A percentile compares a stretch with the other conserved stretches of the same genome.
Conservation (phyloP, 2,329 filamentous ascomycete genomes). For the Endothia cerciana region DNA sequence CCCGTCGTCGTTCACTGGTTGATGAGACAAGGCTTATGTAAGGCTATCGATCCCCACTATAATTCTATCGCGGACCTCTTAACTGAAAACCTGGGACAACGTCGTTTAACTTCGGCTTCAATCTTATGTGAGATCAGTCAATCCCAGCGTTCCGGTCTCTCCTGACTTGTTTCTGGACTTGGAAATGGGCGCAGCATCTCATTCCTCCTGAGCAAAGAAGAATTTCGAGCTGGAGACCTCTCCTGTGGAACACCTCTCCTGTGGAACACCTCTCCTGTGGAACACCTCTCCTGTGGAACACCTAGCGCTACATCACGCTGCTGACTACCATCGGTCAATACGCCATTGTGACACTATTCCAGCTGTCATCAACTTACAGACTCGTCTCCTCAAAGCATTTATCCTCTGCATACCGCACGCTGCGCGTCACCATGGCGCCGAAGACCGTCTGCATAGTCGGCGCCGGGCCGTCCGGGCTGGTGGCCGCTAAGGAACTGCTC, state of each 20-base stretch:
- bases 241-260: not conserved
- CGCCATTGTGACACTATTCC: conserved; percentile 9
- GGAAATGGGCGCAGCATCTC: not conserved
- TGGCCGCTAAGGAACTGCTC: conserved; percentile 74
- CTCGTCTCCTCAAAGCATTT: not conserved
- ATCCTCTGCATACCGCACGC: too few relatives aligned
- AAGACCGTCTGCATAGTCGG: conserved; percentile 60
- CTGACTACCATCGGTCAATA: not conserved
- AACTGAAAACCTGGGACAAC: not conserved
- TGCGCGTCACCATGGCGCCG: conserved; percentile 38
- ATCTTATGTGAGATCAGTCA: not conserved
- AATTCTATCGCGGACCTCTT: not conserved
- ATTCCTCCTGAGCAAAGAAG: not conserved
- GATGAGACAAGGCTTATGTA: not conserved
- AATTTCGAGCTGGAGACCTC: not conserved
- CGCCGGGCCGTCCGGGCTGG: conserved; percentile 70
- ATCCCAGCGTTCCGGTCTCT: not conserved
- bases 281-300: not conserved
- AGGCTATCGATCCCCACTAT: not conserved
- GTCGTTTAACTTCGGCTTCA: not conserved
- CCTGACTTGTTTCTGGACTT: not conserved
- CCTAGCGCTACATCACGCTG: not conserved
- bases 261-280: not conserved
- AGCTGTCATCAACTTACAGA: not conserved
- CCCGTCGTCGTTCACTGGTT: not conserved